These are phyloP conservation scores for Rhynchosporium graminicola DNA, from an alignment of 2,329 filamentous ascomycete genomes.

Conservation along the genomic window DNA sequence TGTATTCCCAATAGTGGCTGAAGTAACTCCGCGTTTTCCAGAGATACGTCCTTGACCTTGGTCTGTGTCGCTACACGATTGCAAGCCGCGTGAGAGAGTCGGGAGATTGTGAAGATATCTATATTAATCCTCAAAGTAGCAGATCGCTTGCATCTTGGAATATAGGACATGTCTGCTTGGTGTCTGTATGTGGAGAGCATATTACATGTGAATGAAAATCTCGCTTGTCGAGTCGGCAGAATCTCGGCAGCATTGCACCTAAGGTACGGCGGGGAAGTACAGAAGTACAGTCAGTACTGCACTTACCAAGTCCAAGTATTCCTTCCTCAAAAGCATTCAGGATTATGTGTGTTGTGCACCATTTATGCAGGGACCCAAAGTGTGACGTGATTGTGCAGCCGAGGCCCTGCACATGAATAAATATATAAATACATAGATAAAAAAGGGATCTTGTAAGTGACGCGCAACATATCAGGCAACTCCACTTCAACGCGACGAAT, in stretches of 20 bases:
- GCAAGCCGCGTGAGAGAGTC: too few relatives aligned
- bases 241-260: not conserved
- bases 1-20: too few relatives aligned
- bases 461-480: conserved; percentile 5
- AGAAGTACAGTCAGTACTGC: too few relatives aligned
- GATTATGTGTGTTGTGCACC: not conserved
- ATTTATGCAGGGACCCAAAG: conserved; percentile 2
- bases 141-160: not conserved
- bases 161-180: not conserved
- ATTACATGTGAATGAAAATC: not conserved
- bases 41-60: too few relatives aligned
- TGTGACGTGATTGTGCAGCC: conserved; percentile 4
- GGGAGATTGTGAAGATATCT: too few relatives aligned
- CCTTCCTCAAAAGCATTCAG: not conserved
- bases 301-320: too few relatives aligned
- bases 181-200: not conserved
- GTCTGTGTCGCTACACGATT: too few relatives aligned
- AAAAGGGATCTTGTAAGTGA: too few relatives aligned
- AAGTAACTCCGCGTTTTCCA: too few relatives aligned
- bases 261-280: not conserved
- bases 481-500: not conserved
- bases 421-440: too few relatives aligned
- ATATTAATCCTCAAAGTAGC: too few relatives aligned
- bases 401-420: not conserved
- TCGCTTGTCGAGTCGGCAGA: conserved; percentile 5